Conservation (phyloP, 768 basidiomycete species). For the Naganishia friedmannii region DNA sequence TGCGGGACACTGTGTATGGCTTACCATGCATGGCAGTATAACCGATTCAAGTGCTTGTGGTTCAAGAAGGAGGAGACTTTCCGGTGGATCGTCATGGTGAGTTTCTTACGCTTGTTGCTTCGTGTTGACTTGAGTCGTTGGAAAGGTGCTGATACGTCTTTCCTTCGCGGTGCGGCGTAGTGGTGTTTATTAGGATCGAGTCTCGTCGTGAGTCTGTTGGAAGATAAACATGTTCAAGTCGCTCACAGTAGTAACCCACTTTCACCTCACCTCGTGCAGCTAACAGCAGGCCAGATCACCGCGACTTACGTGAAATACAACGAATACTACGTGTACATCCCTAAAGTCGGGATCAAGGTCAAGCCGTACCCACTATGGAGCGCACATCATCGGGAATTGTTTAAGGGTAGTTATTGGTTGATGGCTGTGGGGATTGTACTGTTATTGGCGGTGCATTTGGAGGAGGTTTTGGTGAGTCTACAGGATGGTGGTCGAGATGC, state of each 20-base stretch:
- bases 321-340: constrained; percentile 40
- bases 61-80: constrained; percentile 34
- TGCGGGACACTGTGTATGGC: constrained; percentile 33
- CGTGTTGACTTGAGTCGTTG: too few relatives aligned
- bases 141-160: background rate
- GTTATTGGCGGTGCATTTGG: constrained; percentile 37
- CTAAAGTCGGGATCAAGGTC: constrained; percentile 27
- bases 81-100: constrained; percentile 29
- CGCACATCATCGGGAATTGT: constrained; percentile 26
- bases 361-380: constrained; percentile 36
- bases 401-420: constrained; percentile 34
- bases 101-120: background rate
- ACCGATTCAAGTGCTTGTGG: constrained; percentile 35
- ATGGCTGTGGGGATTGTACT: constrained; percentile 35
- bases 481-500: constrained; percentile 4
- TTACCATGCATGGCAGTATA: constrained; percentile 41
- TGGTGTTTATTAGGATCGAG: constrained; percentile 3
- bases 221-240: background rate
- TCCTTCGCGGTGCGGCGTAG: background rate
- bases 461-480: constrained; percentile 41
- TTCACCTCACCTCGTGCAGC: constrained; percentile 28
- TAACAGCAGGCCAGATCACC: constrained; percentile 33
- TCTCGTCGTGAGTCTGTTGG: constrained; percentile 26
- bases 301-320: constrained; percentile 40
- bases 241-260: background rate